These are phyloP conservation scores for Lentinula edodes DNA, from an alignment of 768 basidiomycete species.

Conservation along the genomic window DNA sequence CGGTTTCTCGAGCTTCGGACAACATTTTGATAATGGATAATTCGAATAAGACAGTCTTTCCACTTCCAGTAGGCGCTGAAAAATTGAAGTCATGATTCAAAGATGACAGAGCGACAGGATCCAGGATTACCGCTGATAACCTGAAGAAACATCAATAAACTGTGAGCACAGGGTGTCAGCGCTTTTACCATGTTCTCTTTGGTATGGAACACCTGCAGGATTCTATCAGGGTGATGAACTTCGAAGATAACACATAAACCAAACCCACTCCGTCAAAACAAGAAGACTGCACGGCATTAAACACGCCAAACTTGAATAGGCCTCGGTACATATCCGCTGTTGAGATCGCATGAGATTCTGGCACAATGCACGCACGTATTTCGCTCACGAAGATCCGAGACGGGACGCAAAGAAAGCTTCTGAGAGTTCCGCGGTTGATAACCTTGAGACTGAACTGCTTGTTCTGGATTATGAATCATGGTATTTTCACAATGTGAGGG, in stretches of 20 bases:
- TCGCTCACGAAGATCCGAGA: constrained; percentile 65
- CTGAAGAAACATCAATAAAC: constrained; percentile 28
- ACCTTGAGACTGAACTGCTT: not conserved
- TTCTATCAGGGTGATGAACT: not conserved
- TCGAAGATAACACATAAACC: not conserved
- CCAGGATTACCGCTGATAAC: constrained; percentile 57
- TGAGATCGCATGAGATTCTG: constrained; percentile 4
- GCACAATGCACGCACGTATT: not conserved
- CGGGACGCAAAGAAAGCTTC: constrained; percentile 55
- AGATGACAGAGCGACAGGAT: constrained; percentile 7
- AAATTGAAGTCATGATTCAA: not conserved
- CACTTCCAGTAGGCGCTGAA: constrained; percentile 90
- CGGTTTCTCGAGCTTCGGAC: constrained; percentile 29
- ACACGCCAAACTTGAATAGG: constrained; percentile 83
- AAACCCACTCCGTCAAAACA: constrained; percentile 69
- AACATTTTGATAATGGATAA: constrained; percentile 79
- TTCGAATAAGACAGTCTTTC: constrained; percentile 95
- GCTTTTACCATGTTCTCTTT: constrained; percentile 60
- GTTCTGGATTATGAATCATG: not conserved
- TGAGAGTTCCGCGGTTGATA: constrained; percentile 25
- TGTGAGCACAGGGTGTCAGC: not conserved
- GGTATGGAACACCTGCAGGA: constrained; percentile 46
- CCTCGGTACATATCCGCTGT: constrained; percentile 79
- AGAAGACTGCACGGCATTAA: constrained; percentile 87
- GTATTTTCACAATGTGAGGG: not conserved